These are phyloP conservation scores for Phytophthora cactorum DNA, from an alignment of 352 stramenopile species.

Conservation along the genomic window DNA sequence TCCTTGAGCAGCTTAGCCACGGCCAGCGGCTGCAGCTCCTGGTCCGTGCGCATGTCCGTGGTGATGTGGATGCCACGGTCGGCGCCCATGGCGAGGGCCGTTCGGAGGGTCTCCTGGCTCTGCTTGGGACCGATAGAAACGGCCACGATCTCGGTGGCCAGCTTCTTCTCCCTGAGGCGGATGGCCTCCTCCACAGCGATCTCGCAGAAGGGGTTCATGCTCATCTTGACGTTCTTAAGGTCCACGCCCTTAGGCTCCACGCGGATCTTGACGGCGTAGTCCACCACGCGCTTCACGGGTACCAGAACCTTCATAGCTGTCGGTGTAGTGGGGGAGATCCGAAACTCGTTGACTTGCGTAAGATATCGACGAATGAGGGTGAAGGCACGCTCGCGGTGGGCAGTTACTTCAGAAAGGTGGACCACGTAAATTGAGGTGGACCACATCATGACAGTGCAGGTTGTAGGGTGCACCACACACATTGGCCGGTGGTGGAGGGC, in stretches of 20 bases:
- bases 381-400: neutral
- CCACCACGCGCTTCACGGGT: conserved; percentile 96
- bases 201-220: conserved; percentile 99
- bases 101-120: conserved; percentile 96
- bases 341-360: conserved; percentile 1
- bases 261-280: conserved; percentile 99
- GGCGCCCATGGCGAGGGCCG: conserved; percentile 93
- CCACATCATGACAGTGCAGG: neutral
- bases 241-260: conserved; percentile 95
- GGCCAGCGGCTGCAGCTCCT: conserved; percentile 97
- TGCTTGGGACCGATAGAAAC: conserved; percentile 98
- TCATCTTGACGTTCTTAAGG: conserved; percentile 99
- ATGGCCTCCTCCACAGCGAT: conserved; percentile 98
- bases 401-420: neutral
- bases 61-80: conserved; percentile 98
- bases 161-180: conserved; percentile 98
- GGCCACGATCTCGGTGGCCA: conserved; percentile 94
- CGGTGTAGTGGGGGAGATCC: neutral
- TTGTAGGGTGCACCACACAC: neutral
- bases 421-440: too few species aligned
- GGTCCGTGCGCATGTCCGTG: conserved; percentile 96
- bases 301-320: conserved; percentile 92
- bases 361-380: conserved; percentile 21
- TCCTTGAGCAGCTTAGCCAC: conserved; percentile 97
- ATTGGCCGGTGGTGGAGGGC: conserved; percentile 25